Evolutionary conservation across 352 stramenopile genomes (phyloP).

Genomic region (Phytophthora litchii): DNA sequence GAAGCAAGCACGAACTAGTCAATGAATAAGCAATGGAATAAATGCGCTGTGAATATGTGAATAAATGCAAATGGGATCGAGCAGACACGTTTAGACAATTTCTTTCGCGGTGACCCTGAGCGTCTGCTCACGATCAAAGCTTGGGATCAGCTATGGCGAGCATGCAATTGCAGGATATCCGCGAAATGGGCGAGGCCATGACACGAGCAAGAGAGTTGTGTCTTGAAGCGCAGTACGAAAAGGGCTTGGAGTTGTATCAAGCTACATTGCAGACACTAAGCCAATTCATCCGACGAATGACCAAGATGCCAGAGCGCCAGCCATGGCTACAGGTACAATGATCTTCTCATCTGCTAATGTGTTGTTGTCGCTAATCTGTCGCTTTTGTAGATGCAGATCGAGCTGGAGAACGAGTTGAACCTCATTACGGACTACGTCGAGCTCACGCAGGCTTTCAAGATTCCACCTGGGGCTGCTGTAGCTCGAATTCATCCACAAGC

Average conservation of each 20-base stretch:
- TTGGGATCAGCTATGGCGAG: constrained; percentile 29
- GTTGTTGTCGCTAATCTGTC: constrained; percentile 1
- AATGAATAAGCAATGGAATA: constrained; percentile 30
- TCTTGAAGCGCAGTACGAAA: constrained; percentile 67
- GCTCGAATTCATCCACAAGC: constrained; percentile 39
- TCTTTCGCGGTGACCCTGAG: constrained; percentile 10
- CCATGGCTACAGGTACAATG: constrained; percentile 70
- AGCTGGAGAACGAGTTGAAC: constrained; percentile 81
- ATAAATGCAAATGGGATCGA: constrained; percentile 1
- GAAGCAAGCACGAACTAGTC: constrained; percentile 6
- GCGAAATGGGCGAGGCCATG: constrained; percentile 70
- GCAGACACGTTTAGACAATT: constrained; percentile 8
- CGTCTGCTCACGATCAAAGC: constrained; percentile 5
- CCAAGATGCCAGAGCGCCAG: constrained; percentile 77
- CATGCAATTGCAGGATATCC: constrained; percentile 70
- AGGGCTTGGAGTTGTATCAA: constrained; percentile 62
- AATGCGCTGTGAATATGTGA: constrained; percentile 20
- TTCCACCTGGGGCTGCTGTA: constrained; percentile 40
- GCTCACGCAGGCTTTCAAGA: constrained; percentile 70
- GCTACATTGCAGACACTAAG: constrained; percentile 61
- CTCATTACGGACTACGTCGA: constrained; percentile 83
- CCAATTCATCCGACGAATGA: constrained; percentile 72
- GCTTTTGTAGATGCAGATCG: constrained; percentile 70
- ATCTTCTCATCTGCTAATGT: neutral
- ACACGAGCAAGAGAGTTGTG: constrained; percentile 65